These are phyloP conservation scores for Leccinellum rugosiceps DNA, from an alignment of 768 basidiomycete species.

Conservation along the genomic window DNA sequence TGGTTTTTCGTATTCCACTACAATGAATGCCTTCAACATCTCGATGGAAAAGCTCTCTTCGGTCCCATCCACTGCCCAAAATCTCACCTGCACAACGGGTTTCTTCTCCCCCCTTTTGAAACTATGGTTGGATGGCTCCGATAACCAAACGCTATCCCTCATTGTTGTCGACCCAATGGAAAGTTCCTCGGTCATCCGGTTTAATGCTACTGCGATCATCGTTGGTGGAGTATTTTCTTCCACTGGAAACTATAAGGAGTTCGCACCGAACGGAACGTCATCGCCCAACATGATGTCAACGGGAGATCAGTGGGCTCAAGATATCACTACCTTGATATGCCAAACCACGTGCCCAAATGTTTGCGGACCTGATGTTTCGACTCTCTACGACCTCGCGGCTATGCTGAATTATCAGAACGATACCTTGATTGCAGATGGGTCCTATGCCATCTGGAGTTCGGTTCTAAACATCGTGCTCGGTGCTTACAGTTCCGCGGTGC, in stretches of 20 bases:
- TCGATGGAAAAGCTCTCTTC: constrained; percentile 12
- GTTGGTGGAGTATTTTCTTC: constrained; percentile 8
- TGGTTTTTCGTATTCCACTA: neutral
- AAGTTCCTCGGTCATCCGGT: neutral
- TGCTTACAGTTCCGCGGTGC: constrained; percentile 6
- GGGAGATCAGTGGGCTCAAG: constrained; percentile 14
- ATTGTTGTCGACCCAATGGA: neutral
- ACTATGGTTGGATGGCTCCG: constrained; percentile 5
- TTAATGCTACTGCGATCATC: constrained; percentile 10
- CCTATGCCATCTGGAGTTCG: constrained; percentile 4
- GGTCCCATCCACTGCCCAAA: constrained; percentile 8
- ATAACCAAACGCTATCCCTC: constrained; percentile 12
- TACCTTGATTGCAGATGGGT: neutral
- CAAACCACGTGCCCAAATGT: neutral
- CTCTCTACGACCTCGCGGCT: constrained; percentile 6
- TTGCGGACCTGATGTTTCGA: neutral
- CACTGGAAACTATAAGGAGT: constrained; percentile 6
- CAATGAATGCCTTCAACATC: constrained; percentile 16
- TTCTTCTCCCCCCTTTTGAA: rapidly evolving
- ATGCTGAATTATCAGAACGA: neutral
- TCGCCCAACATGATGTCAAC: constrained; percentile 8
- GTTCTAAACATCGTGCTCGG: constrained; percentile 5
- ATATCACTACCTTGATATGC: constrained; percentile 16
- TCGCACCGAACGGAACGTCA: constrained; percentile 14
- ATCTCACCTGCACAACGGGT: neutral